phyloP scores from a whole-genome alignment of 164 flowering plant species.

The Tinospora cordifolia region DNA sequence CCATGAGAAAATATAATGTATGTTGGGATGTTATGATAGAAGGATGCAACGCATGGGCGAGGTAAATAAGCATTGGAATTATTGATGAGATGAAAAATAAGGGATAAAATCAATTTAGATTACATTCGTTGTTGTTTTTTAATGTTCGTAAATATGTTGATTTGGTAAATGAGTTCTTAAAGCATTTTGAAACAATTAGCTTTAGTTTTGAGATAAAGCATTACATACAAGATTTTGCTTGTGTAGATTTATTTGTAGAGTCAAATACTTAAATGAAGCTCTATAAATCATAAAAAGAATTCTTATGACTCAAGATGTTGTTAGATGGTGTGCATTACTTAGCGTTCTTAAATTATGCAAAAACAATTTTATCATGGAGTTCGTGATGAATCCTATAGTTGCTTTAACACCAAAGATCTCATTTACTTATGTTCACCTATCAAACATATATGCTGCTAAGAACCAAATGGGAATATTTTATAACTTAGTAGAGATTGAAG shows the following conservation, averaged over 20 bases:
- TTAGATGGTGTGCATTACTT: conserved; percentile 35
- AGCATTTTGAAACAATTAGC: conserved; percentile 23
- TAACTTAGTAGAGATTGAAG: conserved; percentile 24
- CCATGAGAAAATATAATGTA: conserved; percentile 36
- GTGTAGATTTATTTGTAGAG: conserved; percentile 43
- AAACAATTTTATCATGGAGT: conserved; percentile 20
- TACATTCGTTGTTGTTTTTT: conserved; percentile 30
- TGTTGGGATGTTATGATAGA: conserved; percentile 33
- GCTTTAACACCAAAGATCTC: conserved; percentile 23
- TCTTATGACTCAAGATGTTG: conserved; percentile 31
- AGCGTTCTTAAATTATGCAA: conserved; percentile 29
- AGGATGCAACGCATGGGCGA: conserved; percentile 36
- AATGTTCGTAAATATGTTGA: conserved; percentile 41
- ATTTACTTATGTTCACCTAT: conserved; percentile 27
- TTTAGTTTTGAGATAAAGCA: conserved; percentile 20
- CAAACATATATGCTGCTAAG: conserved; percentile 30
- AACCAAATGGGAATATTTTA: conserved; percentile 29
- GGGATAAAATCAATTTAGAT: conserved; percentile 26
- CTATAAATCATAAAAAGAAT: conserved; percentile 20
- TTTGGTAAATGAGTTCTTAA: conserved; percentile 31
- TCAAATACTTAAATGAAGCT: conserved; percentile 31
- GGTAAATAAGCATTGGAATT: conserved; percentile 23
- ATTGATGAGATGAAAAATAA: conserved; percentile 24
- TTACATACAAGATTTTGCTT: conserved; percentile 33
- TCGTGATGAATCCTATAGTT: conserved; percentile 13